Conservation (phyloP, 2,329 filamentous ascomycete genomes). For the Fusarium tuaranense region DNA sequence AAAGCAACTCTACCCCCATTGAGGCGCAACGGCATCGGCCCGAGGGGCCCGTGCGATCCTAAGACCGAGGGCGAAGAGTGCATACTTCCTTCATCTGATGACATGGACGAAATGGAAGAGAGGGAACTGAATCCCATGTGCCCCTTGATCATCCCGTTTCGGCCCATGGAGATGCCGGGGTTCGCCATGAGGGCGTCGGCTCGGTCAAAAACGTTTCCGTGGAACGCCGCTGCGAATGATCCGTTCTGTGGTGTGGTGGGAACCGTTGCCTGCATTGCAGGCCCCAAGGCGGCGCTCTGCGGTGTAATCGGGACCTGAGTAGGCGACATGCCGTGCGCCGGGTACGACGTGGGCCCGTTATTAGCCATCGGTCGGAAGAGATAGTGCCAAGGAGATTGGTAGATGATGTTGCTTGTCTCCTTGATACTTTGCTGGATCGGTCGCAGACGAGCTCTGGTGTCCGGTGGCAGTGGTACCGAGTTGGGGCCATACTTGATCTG, state of each 20-base stretch:
- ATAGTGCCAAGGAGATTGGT: constrained; percentile 67
- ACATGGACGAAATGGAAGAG: constrained; percentile 56
- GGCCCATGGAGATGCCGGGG: constrained; percentile 68
- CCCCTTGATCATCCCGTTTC: constrained; percentile 60
- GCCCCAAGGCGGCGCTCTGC: constrained; percentile 87
- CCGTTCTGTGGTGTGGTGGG: constrained; percentile 75
- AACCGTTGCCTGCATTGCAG: constrained; percentile 90
- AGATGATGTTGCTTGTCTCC: constrained; percentile 81
- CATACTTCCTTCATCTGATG: constrained; percentile 53
- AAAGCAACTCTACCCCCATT: constrained; percentile 55
- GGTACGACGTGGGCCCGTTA: constrained; percentile 36
- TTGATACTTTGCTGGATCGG: constrained; percentile 87
- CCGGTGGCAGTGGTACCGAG: constrained; percentile 66
- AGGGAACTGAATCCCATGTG: constrained; percentile 54
- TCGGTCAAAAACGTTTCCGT: constrained; percentile 70
- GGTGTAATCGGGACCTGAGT: constrained; percentile 79
- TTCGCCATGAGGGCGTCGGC: constrained; percentile 69
- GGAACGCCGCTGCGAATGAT: constrained; percentile 66
- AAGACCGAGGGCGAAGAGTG: constrained; percentile 47
- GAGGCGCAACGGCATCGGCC: constrained; percentile 49
- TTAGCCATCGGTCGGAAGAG: constrained; percentile 46
- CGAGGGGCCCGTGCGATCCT: constrained; percentile 48
- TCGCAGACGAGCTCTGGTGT: constrained; percentile 79
- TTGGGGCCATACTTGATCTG: constrained; percentile 69
- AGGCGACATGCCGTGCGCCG: constrained; percentile 44